Evolutionary conservation across 805 yeast genomes (phyloP).

Genomic region (Cyberlindnera samutprakarnensis): DNA sequence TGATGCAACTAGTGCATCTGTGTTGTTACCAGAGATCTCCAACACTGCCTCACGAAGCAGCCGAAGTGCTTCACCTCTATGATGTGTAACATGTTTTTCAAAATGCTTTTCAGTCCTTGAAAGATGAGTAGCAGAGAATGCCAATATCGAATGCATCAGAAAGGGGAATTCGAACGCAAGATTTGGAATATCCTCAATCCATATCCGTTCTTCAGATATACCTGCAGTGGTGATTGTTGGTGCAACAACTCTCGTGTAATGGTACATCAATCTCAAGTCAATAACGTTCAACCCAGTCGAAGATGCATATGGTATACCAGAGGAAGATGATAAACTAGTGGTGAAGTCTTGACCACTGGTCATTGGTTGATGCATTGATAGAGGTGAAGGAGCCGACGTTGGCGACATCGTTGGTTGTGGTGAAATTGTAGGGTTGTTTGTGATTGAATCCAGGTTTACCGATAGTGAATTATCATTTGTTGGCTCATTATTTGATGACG

Average conservation of each 20-base stretch:
- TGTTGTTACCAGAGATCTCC: slow-evolving; percentile 74
- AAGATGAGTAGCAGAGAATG: slow-evolving; percentile 88
- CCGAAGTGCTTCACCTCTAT: slow-evolving; percentile 80
- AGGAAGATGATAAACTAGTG: slow-evolving; percentile 4
- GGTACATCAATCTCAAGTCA: slow-evolving; percentile 79
- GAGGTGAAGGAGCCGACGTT: slow-evolving; percentile 18
- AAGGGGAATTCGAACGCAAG: slow-evolving; percentile 84
- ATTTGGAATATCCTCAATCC: slow-evolving; percentile 85
- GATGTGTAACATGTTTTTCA: slow-evolving; percentile 76
- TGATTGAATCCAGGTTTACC: slow-evolving; percentile 20
- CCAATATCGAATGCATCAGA: slow-evolving; percentile 85
- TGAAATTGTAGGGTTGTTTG: slow-evolving; percentile 22
- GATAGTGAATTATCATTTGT: slow-evolving; percentile 11
- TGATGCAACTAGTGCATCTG: slow-evolving; percentile 90
- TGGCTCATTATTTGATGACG: neutral
- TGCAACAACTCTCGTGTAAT: slow-evolving; percentile 79
- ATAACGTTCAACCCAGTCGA: slow-evolving; percentile 37
- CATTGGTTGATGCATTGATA: slow-evolving; percentile 16
- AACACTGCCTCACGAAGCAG: slow-evolving; percentile 79
- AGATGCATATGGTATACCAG: slow-evolving; percentile 29
- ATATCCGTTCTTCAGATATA: slow-evolving; percentile 74
- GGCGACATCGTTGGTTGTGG: slow-evolving; percentile 25
- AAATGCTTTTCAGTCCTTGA: slow-evolving; percentile 69
- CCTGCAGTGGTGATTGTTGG: slow-evolving; percentile 88
- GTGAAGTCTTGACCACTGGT: slow-evolving; percentile 8